Percentiles rank a stretch among this genome's conserved stretches.
Conservation (phyloP, 148 eudicot genomes). For the Vaccinium darrowii region DNA sequence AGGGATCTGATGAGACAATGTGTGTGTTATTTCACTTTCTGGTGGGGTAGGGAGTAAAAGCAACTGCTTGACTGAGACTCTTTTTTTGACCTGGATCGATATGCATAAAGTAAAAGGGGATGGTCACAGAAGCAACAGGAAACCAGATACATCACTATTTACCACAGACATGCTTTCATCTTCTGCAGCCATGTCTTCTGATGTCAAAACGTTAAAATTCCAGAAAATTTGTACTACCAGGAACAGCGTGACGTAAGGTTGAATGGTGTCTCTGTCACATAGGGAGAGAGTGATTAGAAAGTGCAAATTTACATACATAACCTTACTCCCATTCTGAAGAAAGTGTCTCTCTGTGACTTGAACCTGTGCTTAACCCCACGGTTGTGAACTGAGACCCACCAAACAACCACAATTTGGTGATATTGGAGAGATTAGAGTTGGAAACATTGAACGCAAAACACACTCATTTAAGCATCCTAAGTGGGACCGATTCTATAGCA, state of each 20-base stretch:
- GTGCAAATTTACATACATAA: background rate
- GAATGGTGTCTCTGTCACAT: background rate
- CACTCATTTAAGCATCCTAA: constrained; percentile 10
- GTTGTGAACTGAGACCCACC: background rate
- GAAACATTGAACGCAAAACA: background rate
- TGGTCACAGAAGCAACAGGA: constrained; percentile 12
- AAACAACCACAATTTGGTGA: background rate
- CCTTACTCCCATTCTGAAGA: background rate
- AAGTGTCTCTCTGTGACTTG: background rate
- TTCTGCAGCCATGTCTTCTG: constrained; percentile 4
- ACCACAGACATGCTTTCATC: constrained; percentile 10
- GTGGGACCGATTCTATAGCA: background rate
- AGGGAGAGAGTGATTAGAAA: background rate
- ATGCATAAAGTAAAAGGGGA: background rate
- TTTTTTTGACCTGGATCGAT: constrained; percentile 12
- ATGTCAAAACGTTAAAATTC: background rate
- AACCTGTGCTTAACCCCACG: background rate
- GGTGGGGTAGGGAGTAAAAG: constrained; percentile 25
- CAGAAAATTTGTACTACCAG: background rate
- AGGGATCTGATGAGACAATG: constrained; percentile 19
- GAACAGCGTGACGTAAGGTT: background rate
- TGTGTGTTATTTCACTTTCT: constrained; percentile 28
- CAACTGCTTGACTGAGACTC: constrained; percentile 18
- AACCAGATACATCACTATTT: background rate
- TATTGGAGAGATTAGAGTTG: background rate